Percentiles rank a stretch among this genome's conserved stretches.
These are phyloP conservation scores for Dentipellis sp. DNA, from an alignment of 768 basidiomycete genomes.

Conservation along the genomic window DNA sequence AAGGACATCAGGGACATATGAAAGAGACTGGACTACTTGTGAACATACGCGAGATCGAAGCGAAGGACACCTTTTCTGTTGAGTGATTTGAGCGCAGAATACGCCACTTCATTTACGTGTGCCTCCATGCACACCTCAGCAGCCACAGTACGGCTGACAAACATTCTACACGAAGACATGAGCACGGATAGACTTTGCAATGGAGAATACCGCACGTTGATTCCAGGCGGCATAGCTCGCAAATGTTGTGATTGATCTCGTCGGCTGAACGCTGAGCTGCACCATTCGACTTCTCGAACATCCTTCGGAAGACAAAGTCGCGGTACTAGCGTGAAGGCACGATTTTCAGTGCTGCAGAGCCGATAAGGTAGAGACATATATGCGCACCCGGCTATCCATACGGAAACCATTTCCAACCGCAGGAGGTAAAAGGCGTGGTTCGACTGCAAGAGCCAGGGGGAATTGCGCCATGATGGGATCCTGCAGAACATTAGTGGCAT, in stretches of 20 bases:
- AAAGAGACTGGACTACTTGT: neutral
- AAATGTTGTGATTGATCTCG: conserved; percentile 62
- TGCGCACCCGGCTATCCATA: conserved; percentile 65
- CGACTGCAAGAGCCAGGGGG: conserved; percentile 67
- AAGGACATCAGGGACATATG: neutral
- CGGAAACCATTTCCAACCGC: conserved; percentile 67
- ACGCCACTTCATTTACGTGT: conserved; percentile 59
- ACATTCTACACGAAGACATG: conserved; percentile 45
- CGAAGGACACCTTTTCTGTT: conserved; percentile 55
- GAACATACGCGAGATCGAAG: conserved; percentile 57
- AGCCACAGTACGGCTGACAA: conserved; percentile 74
- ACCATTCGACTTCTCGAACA: conserved; percentile 56
- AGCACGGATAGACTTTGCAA: conserved; percentile 4
- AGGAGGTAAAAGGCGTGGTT: conserved; percentile 63
- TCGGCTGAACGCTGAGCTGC: conserved; percentile 41
- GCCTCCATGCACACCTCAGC: conserved; percentile 80
- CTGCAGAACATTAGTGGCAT: conserved; percentile 24
- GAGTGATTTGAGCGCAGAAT: conserved; percentile 56
- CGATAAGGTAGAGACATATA: neutral
- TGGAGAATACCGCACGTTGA: conserved; percentile 36
- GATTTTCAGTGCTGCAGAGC: neutral
- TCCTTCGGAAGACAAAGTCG: conserved; percentile 81
- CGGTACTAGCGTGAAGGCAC: conserved; percentile 43
- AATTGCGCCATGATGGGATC: conserved; percentile 75
- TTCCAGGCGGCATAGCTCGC: conserved; percentile 64